Base-by-base conservation (phyloP, 148 eudicot genomes). In the Cornus controversa region DNA sequence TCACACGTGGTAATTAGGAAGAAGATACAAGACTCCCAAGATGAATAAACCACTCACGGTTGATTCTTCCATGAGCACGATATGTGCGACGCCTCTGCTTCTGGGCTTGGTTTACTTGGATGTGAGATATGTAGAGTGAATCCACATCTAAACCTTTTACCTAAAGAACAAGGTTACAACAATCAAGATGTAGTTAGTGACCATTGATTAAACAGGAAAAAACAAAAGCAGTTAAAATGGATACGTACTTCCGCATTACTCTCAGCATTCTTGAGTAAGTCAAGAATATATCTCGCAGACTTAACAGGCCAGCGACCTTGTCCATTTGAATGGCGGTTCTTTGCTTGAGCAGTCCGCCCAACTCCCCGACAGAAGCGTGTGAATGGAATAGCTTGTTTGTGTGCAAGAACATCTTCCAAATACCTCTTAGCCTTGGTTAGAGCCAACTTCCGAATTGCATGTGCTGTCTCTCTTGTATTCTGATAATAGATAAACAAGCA, bases 281-380 rank as follows among this genome's bases (percentile, higher is more conserved):
- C 93, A 69, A 90, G 80, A 76, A 90, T 85, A 76, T 85, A 86
- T 66, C 82, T 84, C 0, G 90, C 91, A 23, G 93, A 90, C 57
- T 90, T 90, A 36, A 66, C 88, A 26, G 91, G 93, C 93, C 93
- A 90, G 36, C 91, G 89, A 20, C 91, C 91, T 75, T 90, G 93
- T 22, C 93, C 93, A 84, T 90, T 90, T 22, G 90, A 86, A 58
- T 90, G 93, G 13, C 90, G 81, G 83, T 86, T 90, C 80, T 90
- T 90, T 6, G 93, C 93, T 72, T 90, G 93, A 66, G 93, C 91
- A 77, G 93, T 90, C 27, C 93, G 79, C 16, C 93, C 93, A 80
- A 90, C 90, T 36, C 93, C 93, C 0, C 93, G 66, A 75, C 93
- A 90, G 84, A 88, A 88, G 60, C 93, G 90, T 15, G 91, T 89